Conservation (phyloP, 768 basidiomycete genomes). For the Roridomyces roridus region DNA sequence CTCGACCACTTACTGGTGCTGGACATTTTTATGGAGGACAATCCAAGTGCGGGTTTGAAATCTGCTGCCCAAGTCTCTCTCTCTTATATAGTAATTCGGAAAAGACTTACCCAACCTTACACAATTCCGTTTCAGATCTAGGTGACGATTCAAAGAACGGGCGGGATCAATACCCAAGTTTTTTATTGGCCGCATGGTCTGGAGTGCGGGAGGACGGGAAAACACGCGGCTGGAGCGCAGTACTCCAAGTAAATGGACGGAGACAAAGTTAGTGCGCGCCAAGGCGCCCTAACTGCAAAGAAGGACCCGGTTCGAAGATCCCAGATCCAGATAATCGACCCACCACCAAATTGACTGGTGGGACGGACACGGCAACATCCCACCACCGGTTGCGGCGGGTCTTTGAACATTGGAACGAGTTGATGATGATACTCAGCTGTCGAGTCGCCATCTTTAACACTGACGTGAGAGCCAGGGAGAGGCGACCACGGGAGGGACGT, state of each 20-base stretch:
- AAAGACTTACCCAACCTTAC: conserved; percentile 4
- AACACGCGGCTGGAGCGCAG: conserved; percentile 1
- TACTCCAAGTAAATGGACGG: not conserved
- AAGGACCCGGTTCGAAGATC: too few relatives aligned
- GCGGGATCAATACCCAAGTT: conserved; percentile 3
- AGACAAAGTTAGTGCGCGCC: not conserved
- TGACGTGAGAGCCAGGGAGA: conserved; percentile 20
- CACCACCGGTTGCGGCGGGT: conserved; percentile 5
- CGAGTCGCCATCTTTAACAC: conserved; percentile 19
- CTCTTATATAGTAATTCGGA: conserved; percentile 16
- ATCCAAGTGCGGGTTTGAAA: too few relatives aligned
- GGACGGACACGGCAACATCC: conserved; percentile 5
- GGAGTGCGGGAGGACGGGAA: conserved; percentile 7
- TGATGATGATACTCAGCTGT: conserved; percentile 17
- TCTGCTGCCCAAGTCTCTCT: not conserved
- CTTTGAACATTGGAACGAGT: conserved; percentile 9
- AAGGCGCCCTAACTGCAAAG: too few relatives aligned
- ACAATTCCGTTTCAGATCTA: conserved; percentile 15
- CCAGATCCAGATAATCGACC: not conserved
- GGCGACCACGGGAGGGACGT: conserved; percentile 2
- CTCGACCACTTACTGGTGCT: conserved; percentile 5
- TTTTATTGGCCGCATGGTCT: not conserved
- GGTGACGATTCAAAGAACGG: not conserved
- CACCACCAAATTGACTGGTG: not conserved
- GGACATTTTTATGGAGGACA: too few relatives aligned